phyloP scores from a whole-genome alignment of 495 filamentous ascomycete species.

The Tuber indicum region DNA sequence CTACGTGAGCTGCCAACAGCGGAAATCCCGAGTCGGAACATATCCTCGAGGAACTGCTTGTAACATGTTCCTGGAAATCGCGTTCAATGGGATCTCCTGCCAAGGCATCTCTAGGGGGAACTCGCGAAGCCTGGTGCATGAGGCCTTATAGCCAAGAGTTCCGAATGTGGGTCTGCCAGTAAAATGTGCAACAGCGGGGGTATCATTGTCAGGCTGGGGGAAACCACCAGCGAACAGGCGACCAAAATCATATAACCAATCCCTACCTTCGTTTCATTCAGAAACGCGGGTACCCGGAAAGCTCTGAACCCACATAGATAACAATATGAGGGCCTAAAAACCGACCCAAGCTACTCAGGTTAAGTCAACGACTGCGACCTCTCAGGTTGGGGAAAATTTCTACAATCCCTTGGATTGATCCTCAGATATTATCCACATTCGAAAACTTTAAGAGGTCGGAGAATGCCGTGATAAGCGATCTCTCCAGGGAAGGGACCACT shows the following conservation, averaged over 20 bases:
- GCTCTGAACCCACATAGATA: conserved; percentile 32
- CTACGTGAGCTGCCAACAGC: conserved; percentile 10
- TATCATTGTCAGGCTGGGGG: conserved; percentile 18
- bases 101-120: not conserved
- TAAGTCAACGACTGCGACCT: conserved; percentile 9
- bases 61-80: conserved; percentile 24
- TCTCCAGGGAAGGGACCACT: conserved; percentile 42
- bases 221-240: not conserved
- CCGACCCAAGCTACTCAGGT: conserved; percentile 11
- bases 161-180: conserved; percentile 33
- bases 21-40: conserved; percentile 16
- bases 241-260: not conserved
- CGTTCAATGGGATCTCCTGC: not conserved
- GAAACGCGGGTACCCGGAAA: conserved; percentile 2
- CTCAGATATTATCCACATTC: conserved; percentile 44
- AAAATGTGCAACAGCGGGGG: conserved; percentile 31
- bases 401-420: conserved; percentile 50
- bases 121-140: conserved; percentile 15
- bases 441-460: conserved; percentile 45
- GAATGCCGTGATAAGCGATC: conserved; percentile 51
- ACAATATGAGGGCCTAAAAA: conserved; percentile 26
- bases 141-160: conserved; percentile 30
- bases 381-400: conserved; percentile 54
- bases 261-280: not conserved
- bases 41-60: conserved; percentile 32